A percentile compares a stretch with the other conserved stretches of the same genome.
These are phyloP conservation scores for Linum lewisii DNA, from an alignment of 345 rosid species.

Conservation along the genomic window DNA sequence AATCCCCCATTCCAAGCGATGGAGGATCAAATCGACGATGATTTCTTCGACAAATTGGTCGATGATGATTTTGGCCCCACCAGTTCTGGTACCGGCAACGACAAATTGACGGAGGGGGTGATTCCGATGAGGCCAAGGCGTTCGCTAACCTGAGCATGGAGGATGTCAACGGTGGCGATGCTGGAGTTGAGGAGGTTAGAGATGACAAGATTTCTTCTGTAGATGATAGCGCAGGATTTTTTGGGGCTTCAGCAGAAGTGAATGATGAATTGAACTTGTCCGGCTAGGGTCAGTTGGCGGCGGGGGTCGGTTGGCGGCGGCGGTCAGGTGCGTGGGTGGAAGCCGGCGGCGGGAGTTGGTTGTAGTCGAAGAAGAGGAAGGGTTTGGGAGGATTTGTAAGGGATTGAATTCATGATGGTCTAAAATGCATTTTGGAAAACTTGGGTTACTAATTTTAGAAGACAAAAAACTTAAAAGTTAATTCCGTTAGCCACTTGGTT, in stretches of 20 bases:
- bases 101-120: slow-evolving; percentile 27
- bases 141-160: slow-evolving; percentile 49
- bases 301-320: too few species aligned
- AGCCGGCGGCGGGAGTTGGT: too few species aligned
- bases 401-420: too few species aligned
- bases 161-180: slow-evolving; percentile 26
- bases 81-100: slow-evolving; percentile 7
- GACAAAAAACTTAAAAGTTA: too few species aligned
- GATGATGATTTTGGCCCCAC: slow-evolving; percentile 45
- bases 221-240: neutral
- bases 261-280: slow-evolving; percentile 14
- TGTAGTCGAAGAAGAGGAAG: too few species aligned
- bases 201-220: neutral
- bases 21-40: slow-evolving; percentile 99
- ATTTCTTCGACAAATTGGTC: slow-evolving; percentile 90
- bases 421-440: too few species aligned
- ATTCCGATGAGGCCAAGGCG: slow-evolving; percentile 47
- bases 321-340: too few species aligned
- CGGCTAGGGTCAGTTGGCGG: too few species aligned
- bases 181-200: slow-evolving; percentile 2
- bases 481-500: too few species aligned
- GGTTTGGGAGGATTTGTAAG: too few species aligned
- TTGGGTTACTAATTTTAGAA: too few species aligned
- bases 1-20: slow-evolving; percentile 49
- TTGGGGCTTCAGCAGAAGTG: slow-evolving; percentile 1